A percentile compares a stretch with the other conserved stretches of the same genome.
Conservation (phyloP, 352 stramenopile genomes). For the Phytophthora europaea region DNA sequence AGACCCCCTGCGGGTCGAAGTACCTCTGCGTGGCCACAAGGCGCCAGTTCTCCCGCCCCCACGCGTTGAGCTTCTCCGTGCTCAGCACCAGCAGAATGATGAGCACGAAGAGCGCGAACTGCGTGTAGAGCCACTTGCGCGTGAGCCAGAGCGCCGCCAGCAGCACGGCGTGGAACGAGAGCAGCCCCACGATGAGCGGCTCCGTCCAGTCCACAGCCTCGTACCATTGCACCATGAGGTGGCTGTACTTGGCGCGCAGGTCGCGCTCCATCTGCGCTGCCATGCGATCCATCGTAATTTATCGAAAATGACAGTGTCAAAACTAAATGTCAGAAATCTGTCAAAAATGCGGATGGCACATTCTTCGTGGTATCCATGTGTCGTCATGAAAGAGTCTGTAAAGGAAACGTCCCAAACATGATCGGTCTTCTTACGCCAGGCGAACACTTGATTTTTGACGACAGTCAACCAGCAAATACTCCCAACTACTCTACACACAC, state of each 20-base stretch:
- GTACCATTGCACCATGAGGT: slow-evolving; percentile 86
- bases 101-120: slow-evolving; percentile 74
- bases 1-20: slow-evolving; percentile 84
- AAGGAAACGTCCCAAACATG: no score
- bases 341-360: no score
- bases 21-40: slow-evolving; percentile 83
- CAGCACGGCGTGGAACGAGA: slow-evolving; percentile 67
- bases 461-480: no score
- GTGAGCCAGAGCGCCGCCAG: slow-evolving; percentile 62
- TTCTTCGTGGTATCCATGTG: no score
- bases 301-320: not conserved
- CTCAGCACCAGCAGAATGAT: slow-evolving; percentile 67
- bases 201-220: slow-evolving; percentile 86
- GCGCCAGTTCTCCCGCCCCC: slow-evolving; percentile 67
- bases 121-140: slow-evolving; percentile 61
- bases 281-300: slow-evolving; percentile 60
- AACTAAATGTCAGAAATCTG: not conserved
- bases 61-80: slow-evolving; percentile 77
- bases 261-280: slow-evolving; percentile 74
- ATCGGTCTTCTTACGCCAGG: no score
- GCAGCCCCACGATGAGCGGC: slow-evolving; percentile 69
- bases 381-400: no score
- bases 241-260: slow-evolving; percentile 75
- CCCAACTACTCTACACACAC: no score
- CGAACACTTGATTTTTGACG: no score